Evolutionary conservation across 1,284 basidiomycete species (phyloP), one percentile per base, ranked within the genome.

Genomic region (Ustilago sp.): DNA sequence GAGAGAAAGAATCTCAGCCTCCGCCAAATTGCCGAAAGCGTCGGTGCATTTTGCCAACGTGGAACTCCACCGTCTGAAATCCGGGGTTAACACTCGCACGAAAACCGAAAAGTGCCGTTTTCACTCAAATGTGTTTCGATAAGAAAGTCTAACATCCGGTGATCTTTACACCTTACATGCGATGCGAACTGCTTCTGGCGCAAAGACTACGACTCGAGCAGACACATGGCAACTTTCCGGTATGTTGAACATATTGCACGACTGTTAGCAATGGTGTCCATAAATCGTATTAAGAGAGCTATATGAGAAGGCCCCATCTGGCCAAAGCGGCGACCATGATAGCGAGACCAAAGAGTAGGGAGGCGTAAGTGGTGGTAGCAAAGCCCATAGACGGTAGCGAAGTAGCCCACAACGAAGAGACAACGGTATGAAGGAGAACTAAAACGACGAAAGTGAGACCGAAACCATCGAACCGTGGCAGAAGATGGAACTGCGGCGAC

Each of bases 271-370:
- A 41, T 12, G 13, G 13, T 13, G 17, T n/a, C 39, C 39, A 38
- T 2, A 3, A 1, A 38, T 38, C 39, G 0, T 41, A 17, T 41
- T 41, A 17, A 17, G 13, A 15, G 19, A 53, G 19, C 31, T 59
- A 80, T 2, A 81, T 77, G 8, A 83, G 50, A 51, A 80, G 65
- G 2, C 81, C 77, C 83, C 83, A 84, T 35, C 79, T 54, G 31
- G 79, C 83, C 36, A 81, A 55, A 13, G 72, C 82, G 4, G 68
- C 79, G 1, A 77, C 68, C 52, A 82, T 62, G 34, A 84, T 77
- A 8, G 69, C 76, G 5, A 83, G 64, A 17, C 82, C 83, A 32
- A 82, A 75, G 17, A 84, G 63, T 55, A 84, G 58, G 28, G 77
- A 77, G 1, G 70, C 71, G 43, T 84, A 84, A 7, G 80, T 83